phyloP scores from a whole-genome alignment of 148 eudicot species.

The Rhododendron vialii region DNA sequence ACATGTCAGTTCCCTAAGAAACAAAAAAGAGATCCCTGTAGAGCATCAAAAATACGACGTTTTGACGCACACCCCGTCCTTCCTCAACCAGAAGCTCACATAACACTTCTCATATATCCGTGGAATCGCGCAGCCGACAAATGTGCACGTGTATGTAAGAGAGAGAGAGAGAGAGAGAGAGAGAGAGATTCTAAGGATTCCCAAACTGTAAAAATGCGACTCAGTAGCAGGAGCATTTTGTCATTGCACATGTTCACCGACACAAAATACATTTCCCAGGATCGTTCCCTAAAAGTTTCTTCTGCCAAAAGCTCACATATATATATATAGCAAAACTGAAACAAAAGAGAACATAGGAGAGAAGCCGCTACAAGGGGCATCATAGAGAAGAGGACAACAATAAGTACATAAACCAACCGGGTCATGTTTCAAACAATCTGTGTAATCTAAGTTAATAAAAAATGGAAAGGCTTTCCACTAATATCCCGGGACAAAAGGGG shows the following conservation, averaged over 20 bases:
- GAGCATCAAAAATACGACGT: neutral
- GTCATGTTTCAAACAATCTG: conserved; percentile 9
- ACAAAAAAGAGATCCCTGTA: neutral
- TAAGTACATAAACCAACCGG: neutral
- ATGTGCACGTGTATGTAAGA: neutral
- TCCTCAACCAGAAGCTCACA: neutral
- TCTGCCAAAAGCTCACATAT: neutral
- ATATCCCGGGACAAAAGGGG: conserved; percentile 6
- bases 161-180: neutral
- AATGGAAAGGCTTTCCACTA: conserved; percentile 4
- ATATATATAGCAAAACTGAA: neutral
- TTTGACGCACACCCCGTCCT: neutral
- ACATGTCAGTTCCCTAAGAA: neutral
- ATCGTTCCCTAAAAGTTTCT: neutral
- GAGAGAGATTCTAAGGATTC: neutral
- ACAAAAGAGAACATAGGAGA: neutral
- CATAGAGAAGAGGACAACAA: neutral
- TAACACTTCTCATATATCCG: neutral
- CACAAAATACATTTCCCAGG: conserved; percentile 5
- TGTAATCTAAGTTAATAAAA: neutral
- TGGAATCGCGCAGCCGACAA: neutral
- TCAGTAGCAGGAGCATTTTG: neutral
- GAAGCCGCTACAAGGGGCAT: neutral
- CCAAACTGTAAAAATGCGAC: neutral
- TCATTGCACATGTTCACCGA: neutral